Conservation (phyloP, 2,329 filamentous ascomycete genomes). For the Aspergillus pseudoterreus region DNA sequence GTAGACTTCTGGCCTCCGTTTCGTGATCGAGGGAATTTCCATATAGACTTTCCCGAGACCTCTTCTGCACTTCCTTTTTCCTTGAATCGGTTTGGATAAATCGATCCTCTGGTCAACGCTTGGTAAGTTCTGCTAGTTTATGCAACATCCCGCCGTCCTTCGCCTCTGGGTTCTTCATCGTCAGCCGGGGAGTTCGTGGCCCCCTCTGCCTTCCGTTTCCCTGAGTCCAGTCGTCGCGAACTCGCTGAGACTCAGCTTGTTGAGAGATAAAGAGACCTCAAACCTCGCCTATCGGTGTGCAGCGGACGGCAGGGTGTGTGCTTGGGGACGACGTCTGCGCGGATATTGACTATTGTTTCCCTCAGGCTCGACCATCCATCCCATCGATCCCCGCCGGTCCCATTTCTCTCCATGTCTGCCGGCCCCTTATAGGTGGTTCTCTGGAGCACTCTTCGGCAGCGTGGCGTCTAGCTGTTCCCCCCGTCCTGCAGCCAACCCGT, state of each 20-base stretch:
- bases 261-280: slow-evolving; percentile 18
- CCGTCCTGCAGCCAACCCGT: slow-evolving; percentile 30
- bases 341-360: slow-evolving; percentile 12
- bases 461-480: slow-evolving; percentile 19
- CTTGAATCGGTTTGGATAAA: neutral
- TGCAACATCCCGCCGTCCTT: slow-evolving; percentile 27
- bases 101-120: slow-evolving; percentile 18
- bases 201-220: slow-evolving; percentile 26
- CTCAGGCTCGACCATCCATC: slow-evolving; percentile 10
- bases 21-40: slow-evolving; percentile 20
- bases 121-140: slow-evolving; percentile 29
- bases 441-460: slow-evolving; percentile 17
- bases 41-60: slow-evolving; percentile 27
- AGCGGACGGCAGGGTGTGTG: slow-evolving; percentile 10
- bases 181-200: slow-evolving; percentile 36
- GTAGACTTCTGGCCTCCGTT: slow-evolving; percentile 20
- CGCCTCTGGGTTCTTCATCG: slow-evolving; percentile 31
- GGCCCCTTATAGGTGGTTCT: slow-evolving; percentile 16
- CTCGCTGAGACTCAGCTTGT: slow-evolving; percentile 14
- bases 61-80: slow-evolving; percentile 19
- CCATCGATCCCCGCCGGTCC: slow-evolving; percentile 5
- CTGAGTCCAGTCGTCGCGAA: slow-evolving; percentile 30
- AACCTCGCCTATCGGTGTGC: slow-evolving; percentile 22
- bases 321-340: slow-evolving; percentile 12
- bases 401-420: slow-evolving; percentile 15